Conservation (phyloP, 805 yeast genomes). For the Hanseniaspora thailandica region DNA sequence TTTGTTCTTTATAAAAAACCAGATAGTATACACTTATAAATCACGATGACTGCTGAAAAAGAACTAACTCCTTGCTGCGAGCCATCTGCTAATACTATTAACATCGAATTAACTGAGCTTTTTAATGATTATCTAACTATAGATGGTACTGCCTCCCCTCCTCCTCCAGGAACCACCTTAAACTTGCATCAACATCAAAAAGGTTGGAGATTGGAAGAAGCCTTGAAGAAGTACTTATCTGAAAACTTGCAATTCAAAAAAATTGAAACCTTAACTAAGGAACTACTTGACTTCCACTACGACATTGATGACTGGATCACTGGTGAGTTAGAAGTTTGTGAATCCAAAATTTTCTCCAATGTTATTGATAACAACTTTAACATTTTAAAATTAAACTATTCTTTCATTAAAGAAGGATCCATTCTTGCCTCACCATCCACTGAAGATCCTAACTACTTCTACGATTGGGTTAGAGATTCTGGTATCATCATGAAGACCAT, state of each 20-base stretch:
- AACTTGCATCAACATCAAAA: not conserved
- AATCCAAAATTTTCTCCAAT: slow-evolving; percentile 36
- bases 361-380: slow-evolving; percentile 34
- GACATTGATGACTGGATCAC: slow-evolving; percentile 37
- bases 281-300: slow-evolving; percentile 12
- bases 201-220: slow-evolving; percentile 1
- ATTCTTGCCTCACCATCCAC: slow-evolving; percentile 79
- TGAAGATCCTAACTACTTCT: slow-evolving; percentile 63
- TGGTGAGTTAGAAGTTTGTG: slow-evolving; percentile 33
- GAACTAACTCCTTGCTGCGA: slow-evolving; percentile 6
- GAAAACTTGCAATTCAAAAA: slow-evolving; percentile 13
- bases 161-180: slow-evolving; percentile 6
- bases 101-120: slow-evolving; percentile 3
- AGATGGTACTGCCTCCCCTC: slow-evolving; percentile 14
- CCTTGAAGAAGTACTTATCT: slow-evolving; percentile 3
- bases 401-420: slow-evolving; percentile 47
- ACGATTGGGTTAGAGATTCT: slow-evolving; percentile 83
- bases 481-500: slow-evolving; percentile 67
- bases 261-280: slow-evolving; percentile 13
- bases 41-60: slow-evolving; percentile 5
- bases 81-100: slow-evolving; percentile 1
- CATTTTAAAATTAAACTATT: slow-evolving; percentile 22
- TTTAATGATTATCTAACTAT: slow-evolving; percentile 5
- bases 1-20: not conserved
- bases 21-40: not conserved